These are phyloP conservation scores for Prunus mume DNA, from an alignment of 306 rosid genomes.

Conservation along the genomic window DNA sequence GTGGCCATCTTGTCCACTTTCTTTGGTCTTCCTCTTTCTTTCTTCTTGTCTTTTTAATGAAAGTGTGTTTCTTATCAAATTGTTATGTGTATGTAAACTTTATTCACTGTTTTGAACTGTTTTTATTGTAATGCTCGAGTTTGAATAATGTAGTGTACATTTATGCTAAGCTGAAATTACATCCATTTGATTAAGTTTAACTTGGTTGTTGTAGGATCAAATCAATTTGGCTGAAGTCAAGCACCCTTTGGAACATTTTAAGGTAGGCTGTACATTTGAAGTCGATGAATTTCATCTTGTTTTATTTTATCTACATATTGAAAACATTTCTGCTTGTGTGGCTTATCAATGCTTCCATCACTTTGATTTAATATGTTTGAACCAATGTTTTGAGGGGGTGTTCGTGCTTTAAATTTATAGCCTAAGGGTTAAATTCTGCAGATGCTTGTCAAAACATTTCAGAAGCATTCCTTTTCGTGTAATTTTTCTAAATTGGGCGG, in stretches of 20 bases:
- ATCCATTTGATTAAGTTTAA: slow-evolving; percentile 5
- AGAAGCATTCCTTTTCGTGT: too few relatives aligned
- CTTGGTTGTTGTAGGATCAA: slow-evolving; percentile 70
- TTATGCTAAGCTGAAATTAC: neutral
- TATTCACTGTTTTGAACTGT: neutral
- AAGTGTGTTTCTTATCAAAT: neutral
- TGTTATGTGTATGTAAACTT: neutral
- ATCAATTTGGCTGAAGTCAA: slow-evolving; percentile 79
- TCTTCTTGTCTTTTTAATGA: neutral
- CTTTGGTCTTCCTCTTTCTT: neutral
- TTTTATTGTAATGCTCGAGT: neutral
- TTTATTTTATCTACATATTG: neutral
- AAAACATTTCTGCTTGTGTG: neutral
- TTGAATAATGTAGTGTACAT: neutral
- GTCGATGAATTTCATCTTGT: neutral
- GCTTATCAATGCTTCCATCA: neutral
- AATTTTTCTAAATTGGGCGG: too few relatives aligned
- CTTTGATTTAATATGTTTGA: neutral
- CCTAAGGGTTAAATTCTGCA: neutral
- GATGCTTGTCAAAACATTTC: too few relatives aligned
- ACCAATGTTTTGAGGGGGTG: neutral
- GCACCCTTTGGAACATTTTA: slow-evolving; percentile 72
- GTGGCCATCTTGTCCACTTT: neutral
- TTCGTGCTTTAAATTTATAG: neutral
- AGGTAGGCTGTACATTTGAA: slow-evolving; percentile 43